Evolutionary conservation across 805 yeast species (phyloP).

Genomic region (Yamadazyma olivae): DNA sequence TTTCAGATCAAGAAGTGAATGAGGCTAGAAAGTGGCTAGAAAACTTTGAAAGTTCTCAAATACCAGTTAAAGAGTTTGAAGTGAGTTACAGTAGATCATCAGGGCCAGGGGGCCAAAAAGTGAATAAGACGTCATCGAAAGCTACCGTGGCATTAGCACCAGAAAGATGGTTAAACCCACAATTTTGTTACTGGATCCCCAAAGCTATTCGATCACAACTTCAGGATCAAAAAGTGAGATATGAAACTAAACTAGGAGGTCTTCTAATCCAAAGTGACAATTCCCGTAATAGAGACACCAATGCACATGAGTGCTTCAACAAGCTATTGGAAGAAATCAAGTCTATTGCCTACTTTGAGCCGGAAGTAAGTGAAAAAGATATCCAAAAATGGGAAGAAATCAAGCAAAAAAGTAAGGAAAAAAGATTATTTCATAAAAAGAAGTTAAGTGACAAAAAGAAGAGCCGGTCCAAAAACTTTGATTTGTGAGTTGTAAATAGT

Average conservation of each 20-base stretch:
- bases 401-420: conserved; percentile 27
- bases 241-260: conserved; percentile 53
- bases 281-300: conserved; percentile 55
- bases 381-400: conserved; percentile 49
- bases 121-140: conserved; percentile 68
- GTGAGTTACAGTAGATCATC: conserved; percentile 57
- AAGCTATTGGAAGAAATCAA: conserved; percentile 56
- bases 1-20: too few species aligned
- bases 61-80: conserved; percentile 47
- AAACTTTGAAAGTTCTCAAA: conserved; percentile 19
- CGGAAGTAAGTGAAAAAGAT: conserved; percentile 46
- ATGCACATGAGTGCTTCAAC: conserved; percentile 55
- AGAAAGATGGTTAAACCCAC: conserved; percentile 41
- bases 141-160: conserved; percentile 55
- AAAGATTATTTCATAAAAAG: conserved; percentile 32
- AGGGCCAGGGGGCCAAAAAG: conserved; percentile 90
- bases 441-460: conserved; percentile 37
- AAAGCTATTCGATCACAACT: conserved; percentile 43
- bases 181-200: conserved; percentile 57
- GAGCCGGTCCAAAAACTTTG: conserved; percentile 33
- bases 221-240: conserved; percentile 39
- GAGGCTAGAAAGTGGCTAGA: conserved; percentile 48
- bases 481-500: conserved; percentile 8
- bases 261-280: conserved; percentile 60
- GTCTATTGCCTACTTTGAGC: conserved; percentile 42